phyloP scores from a whole-genome alignment of 208 protist genomes.

The Crithidia fasciculata region DNA sequence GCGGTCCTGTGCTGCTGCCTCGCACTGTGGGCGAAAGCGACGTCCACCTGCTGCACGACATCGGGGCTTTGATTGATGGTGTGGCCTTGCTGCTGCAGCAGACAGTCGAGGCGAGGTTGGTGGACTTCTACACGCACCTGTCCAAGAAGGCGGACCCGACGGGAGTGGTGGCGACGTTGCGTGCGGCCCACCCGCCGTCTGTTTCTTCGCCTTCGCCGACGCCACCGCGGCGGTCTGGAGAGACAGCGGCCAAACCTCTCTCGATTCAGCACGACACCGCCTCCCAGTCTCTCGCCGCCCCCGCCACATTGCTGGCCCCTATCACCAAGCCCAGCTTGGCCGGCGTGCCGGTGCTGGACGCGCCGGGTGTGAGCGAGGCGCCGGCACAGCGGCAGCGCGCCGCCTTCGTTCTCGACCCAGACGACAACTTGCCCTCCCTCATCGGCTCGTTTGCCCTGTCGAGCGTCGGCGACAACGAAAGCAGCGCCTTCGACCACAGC shows the following conservation, averaged over 20 bases:
- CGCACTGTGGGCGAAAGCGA: constrained; percentile 22
- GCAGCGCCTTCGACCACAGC: background rate
- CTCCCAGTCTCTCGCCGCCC: background rate
- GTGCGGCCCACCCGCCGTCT: too few relatives aligned
- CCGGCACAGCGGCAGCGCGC: background rate
- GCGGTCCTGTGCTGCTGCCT: constrained; percentile 10
- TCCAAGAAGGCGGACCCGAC: constrained; percentile 36
- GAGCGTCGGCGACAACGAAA: background rate
- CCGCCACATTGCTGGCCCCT: background rate
- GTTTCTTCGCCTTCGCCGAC: too few relatives aligned
- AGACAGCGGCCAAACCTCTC: too few relatives aligned
- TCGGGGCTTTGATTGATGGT: constrained; percentile 46
- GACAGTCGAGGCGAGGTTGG: constrained; percentile 48
- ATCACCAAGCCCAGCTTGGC: background rate
- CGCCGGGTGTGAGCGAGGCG: background rate
- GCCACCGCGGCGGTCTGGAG: constrained; percentile 7
- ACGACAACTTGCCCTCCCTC: background rate
- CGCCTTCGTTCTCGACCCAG: constrained; percentile 1
- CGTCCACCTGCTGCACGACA: constrained; percentile 27
- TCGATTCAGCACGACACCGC: constrained; percentile 1
- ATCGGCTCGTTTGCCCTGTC: background rate
- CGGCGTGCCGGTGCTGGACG: background rate
- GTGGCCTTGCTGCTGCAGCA: constrained; percentile 28
- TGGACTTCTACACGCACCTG: constrained; percentile 75
- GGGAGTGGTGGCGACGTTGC: constrained; percentile 22